phyloP scores from a whole-genome alignment of 495 filamentous ascomycete species.

The Usnea hakonensis region DNA sequence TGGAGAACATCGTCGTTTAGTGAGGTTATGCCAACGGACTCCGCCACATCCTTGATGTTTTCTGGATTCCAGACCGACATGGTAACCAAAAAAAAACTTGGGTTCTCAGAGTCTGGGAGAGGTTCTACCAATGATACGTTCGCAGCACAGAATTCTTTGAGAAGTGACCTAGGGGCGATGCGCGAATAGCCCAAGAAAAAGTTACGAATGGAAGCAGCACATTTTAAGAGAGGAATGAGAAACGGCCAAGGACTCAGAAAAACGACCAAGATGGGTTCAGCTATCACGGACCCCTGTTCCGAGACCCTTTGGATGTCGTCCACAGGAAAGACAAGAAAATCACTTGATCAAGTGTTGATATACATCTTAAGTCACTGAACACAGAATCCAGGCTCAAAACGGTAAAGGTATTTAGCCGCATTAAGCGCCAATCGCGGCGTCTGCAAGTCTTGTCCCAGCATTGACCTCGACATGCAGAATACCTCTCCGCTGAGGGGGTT shows the following conservation, averaged over 20 bases:
- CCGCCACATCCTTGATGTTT: conserved; percentile 88
- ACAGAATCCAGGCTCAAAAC: background rate
- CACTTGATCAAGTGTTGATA: background rate
- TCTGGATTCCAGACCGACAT: conserved; percentile 88
- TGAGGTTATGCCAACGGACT: conserved; percentile 79
- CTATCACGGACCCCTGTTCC: background rate
- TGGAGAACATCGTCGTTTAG: conserved; percentile 76
- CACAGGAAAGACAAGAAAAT: too few species aligned
- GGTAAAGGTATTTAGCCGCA: background rate
- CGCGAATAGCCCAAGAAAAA: background rate
- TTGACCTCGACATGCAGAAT: background rate
- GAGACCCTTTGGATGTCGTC: too few species aligned
- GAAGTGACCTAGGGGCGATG: background rate
- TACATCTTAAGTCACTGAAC: background rate
- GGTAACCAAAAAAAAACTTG: background rate
- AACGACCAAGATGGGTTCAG: background rate
- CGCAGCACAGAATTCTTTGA: background rate
- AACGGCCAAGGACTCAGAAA: background rate
- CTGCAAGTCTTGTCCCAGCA: background rate
- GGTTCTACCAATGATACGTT: too few species aligned
- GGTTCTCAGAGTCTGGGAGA: background rate
- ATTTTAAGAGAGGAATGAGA: background rate
- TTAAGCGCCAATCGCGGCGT: background rate
- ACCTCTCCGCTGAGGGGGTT: background rate
- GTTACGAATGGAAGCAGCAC: background rate